Percentiles rank a stretch among this genome's conserved stretches.
Evolutionary conservation across 441 rosid genomes (phyloP).

Genomic region (Adansonia madagascariensis): DNA sequence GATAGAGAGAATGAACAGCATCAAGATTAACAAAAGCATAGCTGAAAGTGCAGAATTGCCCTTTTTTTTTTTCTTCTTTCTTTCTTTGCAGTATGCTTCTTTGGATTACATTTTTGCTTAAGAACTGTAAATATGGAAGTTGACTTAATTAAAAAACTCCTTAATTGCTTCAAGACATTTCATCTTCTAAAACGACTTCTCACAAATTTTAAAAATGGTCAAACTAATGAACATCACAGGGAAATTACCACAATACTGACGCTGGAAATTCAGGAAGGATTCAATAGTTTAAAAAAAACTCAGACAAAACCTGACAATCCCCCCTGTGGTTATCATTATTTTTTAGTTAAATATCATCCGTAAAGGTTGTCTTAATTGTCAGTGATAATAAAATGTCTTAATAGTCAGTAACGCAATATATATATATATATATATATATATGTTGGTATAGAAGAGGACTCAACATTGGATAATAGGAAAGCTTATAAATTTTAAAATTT

Average conservation of each 20-base stretch:
- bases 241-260: not conserved
- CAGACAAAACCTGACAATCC: not conserved
- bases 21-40: constrained; percentile 8
- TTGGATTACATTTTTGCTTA: not conserved
- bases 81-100: not conserved
- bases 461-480: no score
- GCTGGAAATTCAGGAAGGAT: not conserved
- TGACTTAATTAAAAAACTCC: not conserved
- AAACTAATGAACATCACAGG: not conserved
- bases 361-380: not conserved
- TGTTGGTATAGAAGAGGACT: no score
- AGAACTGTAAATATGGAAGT: not conserved
- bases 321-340: not conserved
- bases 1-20: not conserved
- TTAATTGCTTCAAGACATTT: not conserved
- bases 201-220: not conserved
- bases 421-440: no score
- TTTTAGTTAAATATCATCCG: not conserved
- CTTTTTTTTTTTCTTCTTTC: not conserved
- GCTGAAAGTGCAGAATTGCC: constrained; percentile 10
- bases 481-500: no score
- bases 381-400: not conserved
- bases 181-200: not conserved
- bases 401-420: no score
- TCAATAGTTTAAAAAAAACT: not conserved